Base-by-base conservation (phyloP, 2,329 filamentous ascomycete genomes). In the Diplodia mutila region DNA sequence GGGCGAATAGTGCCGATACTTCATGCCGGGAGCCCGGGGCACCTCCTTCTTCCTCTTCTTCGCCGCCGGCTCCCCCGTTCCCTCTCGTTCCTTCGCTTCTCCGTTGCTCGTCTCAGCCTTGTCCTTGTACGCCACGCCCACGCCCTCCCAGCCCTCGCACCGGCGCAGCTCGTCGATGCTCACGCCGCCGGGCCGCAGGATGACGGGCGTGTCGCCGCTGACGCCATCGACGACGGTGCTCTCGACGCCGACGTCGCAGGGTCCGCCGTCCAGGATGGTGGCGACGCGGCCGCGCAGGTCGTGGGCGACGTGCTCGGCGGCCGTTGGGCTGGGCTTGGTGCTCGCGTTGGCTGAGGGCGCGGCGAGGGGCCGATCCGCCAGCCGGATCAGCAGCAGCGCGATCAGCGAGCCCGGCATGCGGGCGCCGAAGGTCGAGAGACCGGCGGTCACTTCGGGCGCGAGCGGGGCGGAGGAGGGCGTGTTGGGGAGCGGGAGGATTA, bases 1-100 rank as follows among this genome's bases (percentile, higher is more conserved):
- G 0, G 95, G 95, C 52, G 94, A 97, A 75, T 99, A 99, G 77
- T 99, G 95, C 76, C 95, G 92, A 78, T 99, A 99, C 80, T 99
- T 99, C 95, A 99, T 99, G 0, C 95, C 95, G 0, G 95, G 95
- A 0, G 95, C 95, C 67, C 92, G 85, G 0, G 95, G 95, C 68
- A 72, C 74, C 61, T 86, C 87, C 5, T 87, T 48, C 46, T 63
- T 51, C 37, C 16, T 27, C 23, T 27, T 23, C 37, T 12, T n/a
- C 18, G 14, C 34, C 23, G 66, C 72, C 73, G 61, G 86, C 87
- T 4, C 75, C 90, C 87, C 90, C 18, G 87, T 84, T 73, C 92
- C 87, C 18, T 87, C 87, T 67, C 86, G 12, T 76, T 93, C 90
- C 94, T 94, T 37, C 42, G 3, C 32, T 46, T 61, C 32, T 23